These are phyloP conservation scores for Kalanchoe fedtschenkoi DNA, from an alignment of 164 flowering plant genomes.

Conservation along the genomic window DNA sequence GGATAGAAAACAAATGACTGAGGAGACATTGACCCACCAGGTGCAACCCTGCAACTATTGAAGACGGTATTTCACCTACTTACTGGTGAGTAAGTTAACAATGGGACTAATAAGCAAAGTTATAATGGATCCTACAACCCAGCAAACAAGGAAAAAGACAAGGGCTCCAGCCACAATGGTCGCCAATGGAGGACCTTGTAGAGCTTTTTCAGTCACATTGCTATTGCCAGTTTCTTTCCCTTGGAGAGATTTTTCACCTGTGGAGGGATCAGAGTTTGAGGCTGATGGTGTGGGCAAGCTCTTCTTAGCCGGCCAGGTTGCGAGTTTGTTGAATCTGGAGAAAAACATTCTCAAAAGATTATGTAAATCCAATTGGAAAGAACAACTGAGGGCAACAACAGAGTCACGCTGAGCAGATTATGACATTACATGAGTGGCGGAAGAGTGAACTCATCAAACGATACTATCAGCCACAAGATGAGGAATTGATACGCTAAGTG, in stretches of 20 bases:
- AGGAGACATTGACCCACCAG: too few relatives aligned
- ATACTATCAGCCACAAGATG: too few relatives aligned
- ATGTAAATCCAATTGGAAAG: too few relatives aligned
- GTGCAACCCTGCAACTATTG: too few relatives aligned
- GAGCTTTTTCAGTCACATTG: slow-evolving; percentile 8
- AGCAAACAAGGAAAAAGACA: slow-evolving; percentile 17
- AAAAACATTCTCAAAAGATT: not conserved
- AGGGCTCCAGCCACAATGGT: slow-evolving; percentile 37
- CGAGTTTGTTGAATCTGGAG: slow-evolving; percentile 13
- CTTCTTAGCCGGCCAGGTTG: slow-evolving; percentile 6
- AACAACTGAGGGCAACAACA: too few relatives aligned
- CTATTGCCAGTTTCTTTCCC: slow-evolving; percentile 10
- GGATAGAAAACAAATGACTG: too few relatives aligned
- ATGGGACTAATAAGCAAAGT: slow-evolving; percentile 22
- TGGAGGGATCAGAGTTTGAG: slow-evolving; percentile 15
- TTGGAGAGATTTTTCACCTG: slow-evolving; percentile 11
- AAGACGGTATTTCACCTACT: too few relatives aligned
- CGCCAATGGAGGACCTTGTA: slow-evolving; percentile 32
- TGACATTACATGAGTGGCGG: too few relatives aligned
- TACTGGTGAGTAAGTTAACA: slow-evolving; percentile 11
- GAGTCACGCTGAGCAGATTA: too few relatives aligned
- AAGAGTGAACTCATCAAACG: too few relatives aligned
- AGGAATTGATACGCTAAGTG: too few relatives aligned
- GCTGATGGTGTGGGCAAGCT: slow-evolving; percentile 13
- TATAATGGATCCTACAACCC: slow-evolving; percentile 27